Evolutionary conservation across 306 rosid genomes (phyloP).

Genomic region (Herpetospermum pedunculosum): DNA sequence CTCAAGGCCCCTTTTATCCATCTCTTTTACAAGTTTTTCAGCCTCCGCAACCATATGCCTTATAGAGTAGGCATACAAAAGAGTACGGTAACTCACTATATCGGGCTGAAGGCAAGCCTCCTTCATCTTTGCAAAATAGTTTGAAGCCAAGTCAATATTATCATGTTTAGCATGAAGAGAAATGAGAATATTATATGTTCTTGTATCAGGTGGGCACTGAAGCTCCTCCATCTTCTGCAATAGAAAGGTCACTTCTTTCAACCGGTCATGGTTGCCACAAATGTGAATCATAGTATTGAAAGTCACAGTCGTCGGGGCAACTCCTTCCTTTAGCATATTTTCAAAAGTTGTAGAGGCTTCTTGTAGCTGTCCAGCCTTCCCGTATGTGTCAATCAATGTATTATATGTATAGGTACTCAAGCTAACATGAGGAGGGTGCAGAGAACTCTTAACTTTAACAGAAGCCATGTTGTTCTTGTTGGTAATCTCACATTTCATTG

Average conservation of each 20-base stretch:
- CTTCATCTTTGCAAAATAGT: conserved; percentile 46
- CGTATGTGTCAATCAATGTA: conserved; percentile 57
- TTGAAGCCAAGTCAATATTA: conserved; percentile 39
- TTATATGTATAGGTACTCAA: conserved; percentile 53
- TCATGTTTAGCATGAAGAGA: conserved; percentile 39
- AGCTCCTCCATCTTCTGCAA: conserved; percentile 64
- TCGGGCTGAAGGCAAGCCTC: conserved; percentile 48
- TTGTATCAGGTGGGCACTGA: conserved; percentile 41
- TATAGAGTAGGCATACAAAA: conserved; percentile 53
- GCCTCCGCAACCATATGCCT: conserved; percentile 57
- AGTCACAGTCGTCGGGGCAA: conserved; percentile 60
- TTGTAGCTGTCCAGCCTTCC: conserved; percentile 55
- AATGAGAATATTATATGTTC: conserved; percentile 74
- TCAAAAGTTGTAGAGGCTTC: conserved; percentile 52
- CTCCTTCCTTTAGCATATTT: conserved; percentile 69
- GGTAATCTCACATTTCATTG: conserved; percentile 12
- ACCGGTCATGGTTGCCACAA: conserved; percentile 49
- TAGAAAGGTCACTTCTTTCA: conserved; percentile 36
- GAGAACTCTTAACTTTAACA: conserved; percentile 8
- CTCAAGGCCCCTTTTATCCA: conserved; percentile 50
- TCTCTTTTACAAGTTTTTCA: conserved; percentile 49
- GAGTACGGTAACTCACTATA: conserved; percentile 62
- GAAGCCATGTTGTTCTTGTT: conserved; percentile 1
- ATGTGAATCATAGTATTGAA: conserved; percentile 80
- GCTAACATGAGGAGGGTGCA: conserved; percentile 17